phyloP scores from a whole-genome alignment of 2,329 filamentous ascomycete species.

The Atkinsonella texensis region DNA sequence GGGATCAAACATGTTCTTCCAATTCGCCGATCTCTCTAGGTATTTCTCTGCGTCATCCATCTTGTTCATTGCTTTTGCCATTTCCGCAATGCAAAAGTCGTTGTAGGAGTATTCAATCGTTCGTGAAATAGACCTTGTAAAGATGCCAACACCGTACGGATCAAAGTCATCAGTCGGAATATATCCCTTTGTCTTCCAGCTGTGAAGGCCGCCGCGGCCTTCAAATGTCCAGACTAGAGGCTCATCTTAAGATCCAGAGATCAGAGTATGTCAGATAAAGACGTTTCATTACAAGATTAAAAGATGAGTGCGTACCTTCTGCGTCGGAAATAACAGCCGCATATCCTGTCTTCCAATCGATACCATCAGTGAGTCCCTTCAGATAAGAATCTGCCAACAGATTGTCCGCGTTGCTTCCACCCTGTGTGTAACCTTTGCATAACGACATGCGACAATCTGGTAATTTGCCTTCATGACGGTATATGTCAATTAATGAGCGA shows the following conservation, averaged over 20 bases:
- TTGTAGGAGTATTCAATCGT: constrained; percentile 74
- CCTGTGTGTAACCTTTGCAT: constrained; percentile 65
- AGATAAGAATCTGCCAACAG: constrained; percentile 58
- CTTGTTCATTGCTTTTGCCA: constrained; percentile 47
- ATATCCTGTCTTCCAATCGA: constrained; percentile 61
- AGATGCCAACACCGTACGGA: constrained; percentile 47
- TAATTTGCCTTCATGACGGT: constrained; percentile 53
- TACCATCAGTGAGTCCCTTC: constrained; percentile 51
- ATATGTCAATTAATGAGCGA: constrained; percentile 59
- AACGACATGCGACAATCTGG: constrained; percentile 70
- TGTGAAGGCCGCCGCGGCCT: constrained; percentile 57
- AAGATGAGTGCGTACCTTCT: constrained; percentile 29
- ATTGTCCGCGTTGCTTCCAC: constrained; percentile 64
- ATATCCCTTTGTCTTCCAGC: constrained; percentile 61
- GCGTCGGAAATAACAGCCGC: constrained; percentile 64
- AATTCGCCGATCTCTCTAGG: constrained; percentile 48
- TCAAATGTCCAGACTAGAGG: constrained; percentile 53
- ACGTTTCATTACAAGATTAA: neutral
- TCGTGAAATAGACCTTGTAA: constrained; percentile 58
- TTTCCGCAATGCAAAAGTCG: constrained; percentile 57
- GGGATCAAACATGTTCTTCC: constrained; percentile 52
- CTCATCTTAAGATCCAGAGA: constrained; percentile 29
- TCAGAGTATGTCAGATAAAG: neutral
- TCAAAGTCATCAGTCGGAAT: constrained; percentile 61
- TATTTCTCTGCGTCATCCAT: constrained; percentile 46